phyloP scores from a whole-genome alignment of 495 filamentous ascomycete species.

The Xylaria venustula region DNA sequence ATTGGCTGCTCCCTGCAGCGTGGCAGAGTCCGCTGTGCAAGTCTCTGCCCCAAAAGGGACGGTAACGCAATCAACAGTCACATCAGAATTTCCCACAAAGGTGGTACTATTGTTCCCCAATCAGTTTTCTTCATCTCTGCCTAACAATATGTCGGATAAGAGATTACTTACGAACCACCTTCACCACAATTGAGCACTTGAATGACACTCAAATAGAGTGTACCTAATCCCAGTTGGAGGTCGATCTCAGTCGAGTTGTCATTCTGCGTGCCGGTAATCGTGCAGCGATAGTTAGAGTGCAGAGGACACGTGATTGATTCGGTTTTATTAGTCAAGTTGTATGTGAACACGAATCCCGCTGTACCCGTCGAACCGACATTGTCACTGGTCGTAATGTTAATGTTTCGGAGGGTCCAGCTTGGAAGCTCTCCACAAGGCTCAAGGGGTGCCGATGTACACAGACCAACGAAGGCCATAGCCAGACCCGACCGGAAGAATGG shows the following conservation, averaged over 20 bases:
- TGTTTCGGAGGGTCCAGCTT: constrained; percentile 18
- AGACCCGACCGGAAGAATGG: background rate
- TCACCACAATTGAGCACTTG: constrained; percentile 6
- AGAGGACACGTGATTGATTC: constrained; percentile 17
- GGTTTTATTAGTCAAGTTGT: constrained; percentile 17
- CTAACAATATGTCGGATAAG: background rate
- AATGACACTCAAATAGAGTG: background rate
- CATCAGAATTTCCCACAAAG: constrained; percentile 2
- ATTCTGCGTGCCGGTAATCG: constrained; percentile 17
- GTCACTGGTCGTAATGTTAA: constrained; percentile 18
- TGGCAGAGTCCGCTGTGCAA: background rate
- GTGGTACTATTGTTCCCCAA: background rate
- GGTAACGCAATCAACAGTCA: background rate
- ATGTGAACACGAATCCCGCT: constrained; percentile 18
- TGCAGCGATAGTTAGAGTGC: constrained; percentile 26
- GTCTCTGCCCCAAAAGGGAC: background rate
- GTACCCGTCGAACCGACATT: constrained; percentile 15
- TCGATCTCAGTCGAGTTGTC: constrained; percentile 14
- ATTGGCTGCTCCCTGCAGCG: background rate
- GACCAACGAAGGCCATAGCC: background rate
- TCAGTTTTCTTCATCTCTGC: background rate
- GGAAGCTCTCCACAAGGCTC: constrained; percentile 3
- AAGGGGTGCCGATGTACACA: background rate
- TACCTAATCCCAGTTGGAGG: constrained; percentile 2
- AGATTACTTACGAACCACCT: background rate